Percentiles rank a stretch among this genome's conserved stretches.
These are phyloP conservation scores for Zhuliangozyma parablackwelliae DNA, from an alignment of 1,139 yeast genomes.

Conservation along the genomic window DNA sequence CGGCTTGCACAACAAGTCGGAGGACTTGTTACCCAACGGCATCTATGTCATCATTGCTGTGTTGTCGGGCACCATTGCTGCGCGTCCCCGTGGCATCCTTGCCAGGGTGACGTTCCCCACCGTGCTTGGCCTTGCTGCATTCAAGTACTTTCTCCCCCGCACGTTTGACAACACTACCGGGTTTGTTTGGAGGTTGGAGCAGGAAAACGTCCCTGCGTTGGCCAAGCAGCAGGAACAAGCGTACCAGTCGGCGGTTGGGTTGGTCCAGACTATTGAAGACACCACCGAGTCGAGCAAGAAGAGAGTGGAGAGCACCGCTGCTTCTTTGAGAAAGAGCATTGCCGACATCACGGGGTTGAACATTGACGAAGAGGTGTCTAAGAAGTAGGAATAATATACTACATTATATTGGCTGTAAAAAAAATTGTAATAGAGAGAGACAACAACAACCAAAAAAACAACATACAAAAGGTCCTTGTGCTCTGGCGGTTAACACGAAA, in stretches of 20 bases:
- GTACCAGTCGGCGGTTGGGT: constrained; percentile 40
- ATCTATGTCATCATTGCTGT: constrained; percentile 71
- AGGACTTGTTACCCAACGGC: constrained; percentile 72
- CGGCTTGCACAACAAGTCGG: constrained; percentile 64
- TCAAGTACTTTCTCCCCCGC: constrained; percentile 70
- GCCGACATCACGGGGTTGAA: constrained; percentile 67
- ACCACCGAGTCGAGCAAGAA: constrained; percentile 35
- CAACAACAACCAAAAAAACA: too few species aligned
- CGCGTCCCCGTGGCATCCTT: constrained; percentile 65
- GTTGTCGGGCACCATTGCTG: constrained; percentile 72
- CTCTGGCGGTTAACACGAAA: neutral
- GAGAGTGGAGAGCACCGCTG: constrained; percentile 36
- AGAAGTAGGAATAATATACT: too few species aligned
- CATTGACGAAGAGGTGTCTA: constrained; percentile 58
- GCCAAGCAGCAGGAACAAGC: constrained; percentile 61
- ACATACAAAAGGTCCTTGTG: too few species aligned
- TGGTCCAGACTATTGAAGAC: constrained; percentile 39
- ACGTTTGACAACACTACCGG: constrained; percentile 65
- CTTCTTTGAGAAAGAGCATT: constrained; percentile 42
- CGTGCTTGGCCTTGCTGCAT: constrained; percentile 63
- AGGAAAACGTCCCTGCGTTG: constrained; percentile 57
- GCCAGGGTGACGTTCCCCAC: constrained; percentile 62
- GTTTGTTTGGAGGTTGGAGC: constrained; percentile 65
- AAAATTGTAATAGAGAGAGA: neutral
- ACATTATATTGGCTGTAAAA: constrained; percentile 3